Evolutionary conservation across 2,329 filamentous ascomycete species (phyloP), one percentile per base, ranked within the genome.

Genomic region (Phoma sp.): DNA sequence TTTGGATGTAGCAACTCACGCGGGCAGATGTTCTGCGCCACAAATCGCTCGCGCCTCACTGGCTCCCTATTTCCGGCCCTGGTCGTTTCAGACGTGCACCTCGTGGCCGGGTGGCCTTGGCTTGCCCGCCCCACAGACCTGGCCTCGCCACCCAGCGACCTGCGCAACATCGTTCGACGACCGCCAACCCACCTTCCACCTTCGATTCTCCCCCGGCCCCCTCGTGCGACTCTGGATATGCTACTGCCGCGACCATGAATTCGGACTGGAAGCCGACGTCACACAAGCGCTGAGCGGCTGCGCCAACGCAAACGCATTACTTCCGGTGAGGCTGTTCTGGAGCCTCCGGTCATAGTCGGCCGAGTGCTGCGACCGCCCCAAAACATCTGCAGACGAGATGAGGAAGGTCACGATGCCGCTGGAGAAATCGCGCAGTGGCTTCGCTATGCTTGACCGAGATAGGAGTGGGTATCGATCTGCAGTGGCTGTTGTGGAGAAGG

Each of bases 391-490:
- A 39, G 36, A 48, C 45, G 46, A 45, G 51, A 54, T 54, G 51
- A 56, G 43, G 53, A 52, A 47, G 38, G 51, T 42, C 32, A 42
- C 33, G 25, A 53, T 62, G 56, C 45, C 58, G 42, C 64, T 65
- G 62, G 63, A 69, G 26, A 67, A 59, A 49, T 63, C 65, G 48
- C 66, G 67, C 51, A 60, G 57, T 56, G 54, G 59, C 51, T 62
- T 53, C 40, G 47, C 57, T 29, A 39, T 56, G 46, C 51, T 57
- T 47, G 66, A 66, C 38, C 59, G 58, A 37, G 51, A 54, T 28
- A 61, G 60, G 40, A 57, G 42, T 39, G 55, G 60, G 36, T 55
- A 51, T 47, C 46, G 46, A 56, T 47, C 47, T 47, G 49, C 51
- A 39, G 46, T 45, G 51, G 61, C 60, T 32, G 29, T 56, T 47